A percentile compares a stretch with the other conserved stretches of the same genome.
These are phyloP conservation scores for Globisporangium acanthophoron DNA, from an alignment of 352 stramenopile genomes.

Conservation along the genomic window DNA sequence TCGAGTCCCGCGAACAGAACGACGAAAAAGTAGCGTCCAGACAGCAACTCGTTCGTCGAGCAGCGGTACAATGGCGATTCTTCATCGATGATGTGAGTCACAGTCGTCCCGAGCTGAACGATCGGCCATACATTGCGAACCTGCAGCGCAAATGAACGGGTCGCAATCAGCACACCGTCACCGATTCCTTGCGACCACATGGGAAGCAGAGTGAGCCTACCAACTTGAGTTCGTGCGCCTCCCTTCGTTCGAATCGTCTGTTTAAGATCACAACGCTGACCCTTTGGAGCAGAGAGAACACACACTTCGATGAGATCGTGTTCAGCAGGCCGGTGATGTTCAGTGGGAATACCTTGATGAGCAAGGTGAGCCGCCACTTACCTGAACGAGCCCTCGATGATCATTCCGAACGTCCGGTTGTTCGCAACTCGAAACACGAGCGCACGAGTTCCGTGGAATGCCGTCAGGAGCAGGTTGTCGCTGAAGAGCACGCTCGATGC, in stretches of 20 bases:
- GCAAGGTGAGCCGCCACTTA: slow-evolving; percentile 8
- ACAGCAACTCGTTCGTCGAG: slow-evolving; percentile 38
- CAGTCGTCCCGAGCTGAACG: slow-evolving; percentile 43
- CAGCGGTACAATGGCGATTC: slow-evolving; percentile 40
- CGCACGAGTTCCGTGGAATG: slow-evolving; percentile 41
- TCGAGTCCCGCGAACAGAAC: slow-evolving; percentile 53
- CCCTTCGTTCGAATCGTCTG: slow-evolving; percentile 27
- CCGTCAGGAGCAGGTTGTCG: slow-evolving; percentile 38
- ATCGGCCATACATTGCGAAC: slow-evolving; percentile 60
- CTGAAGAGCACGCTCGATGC: slow-evolving; percentile 45
- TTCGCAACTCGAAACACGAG: slow-evolving; percentile 61
- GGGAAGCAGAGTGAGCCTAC: slow-evolving; percentile 3
- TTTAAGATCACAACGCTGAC: slow-evolving; percentile 53
- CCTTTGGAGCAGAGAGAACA: slow-evolving; percentile 9
- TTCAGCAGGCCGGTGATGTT: no score
- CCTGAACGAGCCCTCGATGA: slow-evolving; percentile 58
- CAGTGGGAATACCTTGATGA: no score
- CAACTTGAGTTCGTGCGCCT: slow-evolving; percentile 49
- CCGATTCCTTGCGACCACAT: no score
- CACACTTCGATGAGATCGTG: no score
- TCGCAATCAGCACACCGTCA: no score
- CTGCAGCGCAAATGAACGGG: slow-evolving; percentile 4
- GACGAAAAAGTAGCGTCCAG: slow-evolving; percentile 44
- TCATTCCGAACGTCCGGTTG: slow-evolving; percentile 39
- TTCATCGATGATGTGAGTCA: slow-evolving; percentile 56